Base-by-base conservation (phyloP, 1,284 basidiomycete species). In the Puccinia sorghi region DNA sequence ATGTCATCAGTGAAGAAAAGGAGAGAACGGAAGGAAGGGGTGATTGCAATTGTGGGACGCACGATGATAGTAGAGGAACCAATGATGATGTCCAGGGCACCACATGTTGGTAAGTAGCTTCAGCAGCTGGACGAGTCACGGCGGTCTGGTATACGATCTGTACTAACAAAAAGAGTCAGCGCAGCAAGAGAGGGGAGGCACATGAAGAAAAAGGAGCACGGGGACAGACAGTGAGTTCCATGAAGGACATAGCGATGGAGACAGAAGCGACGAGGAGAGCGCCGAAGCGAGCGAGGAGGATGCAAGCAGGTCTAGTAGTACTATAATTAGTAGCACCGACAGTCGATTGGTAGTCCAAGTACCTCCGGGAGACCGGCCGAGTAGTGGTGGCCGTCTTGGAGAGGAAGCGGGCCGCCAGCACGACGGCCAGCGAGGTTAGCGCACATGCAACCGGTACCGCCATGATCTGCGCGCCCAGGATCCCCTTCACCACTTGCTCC, bases 141-240 rank as follows among this genome's bases (percentile, higher is more conserved):
- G 74, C 74, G 11, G 63, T 76, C 50, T 76, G 63, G 46, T 76
- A 76, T 32, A 76, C 74, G 69, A 76, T 76, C 74, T 76, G 22
- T 73, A 1, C 43, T 52, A n/a, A 12, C 9, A 15, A 43, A 64
- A 64, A 32, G 32, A 32, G 32, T 32, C 2, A 32, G 32, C 32
- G 32, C 1, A 4, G 32, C 32, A 32, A 32, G 32, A 32, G 32
- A 32, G 32, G 32, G 1, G 32, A n/a, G n/a, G n/a, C n/a, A n/a
- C n/a, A n/a, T n/a, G n/a, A n/a, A n/a, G n/a, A 32, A 32, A 32
- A 52, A 20, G 15, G 11, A 32, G 43, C 39, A 22, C 17, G 32
- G 12, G 12, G 52, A 39, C 57, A 8, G 25, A 76, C 74, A 5
- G 50, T 52, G 17, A 76, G 63, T 69, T 76, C 74, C 74, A 76